Base-by-base conservation (phyloP, 1,284 basidiomycete species). In the Boletus sp. region DNA sequence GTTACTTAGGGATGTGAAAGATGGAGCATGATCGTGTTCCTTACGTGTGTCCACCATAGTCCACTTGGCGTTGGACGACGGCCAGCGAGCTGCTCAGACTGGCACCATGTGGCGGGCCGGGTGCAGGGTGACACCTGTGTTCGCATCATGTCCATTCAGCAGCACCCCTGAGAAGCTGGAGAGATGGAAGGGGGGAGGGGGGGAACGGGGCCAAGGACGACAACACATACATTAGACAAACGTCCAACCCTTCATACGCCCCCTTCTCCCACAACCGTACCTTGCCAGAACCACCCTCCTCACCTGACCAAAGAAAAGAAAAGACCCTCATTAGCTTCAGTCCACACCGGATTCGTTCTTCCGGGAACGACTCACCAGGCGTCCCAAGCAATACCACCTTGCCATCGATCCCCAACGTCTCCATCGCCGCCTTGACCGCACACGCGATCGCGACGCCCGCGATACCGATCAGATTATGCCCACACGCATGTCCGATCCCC, bases 391-490 rank as follows among this genome's bases (percentile, higher is more conserved):
- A 76, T 6, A 85, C 76, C 12, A 92, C 80, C 57, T 79, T 85
- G 4, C 88, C 90, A 1, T 79, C 60, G 8, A 91, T 79, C 53
- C 82, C 69, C 65, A 85, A 80, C 56, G 82, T 76, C 64, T 81
- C 76, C 61, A 91, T 76, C 0, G 81, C 84, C 9, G 77, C 77
- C 63, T 84, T 84, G 43, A 84, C 77, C 2, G 82, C 84, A 53
- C 88, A 76, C 1, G 88, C 81, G 22, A 88, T 81, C 2, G 83
- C 89, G 5, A 91, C 82, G 9, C 89, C 89, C 57, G 77, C 71
- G 50, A 91, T 86, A 4, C 87, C 88, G 58, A 93, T 92, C 50
- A 92, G 75, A 65, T 91, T 91, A 69, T 92, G 89, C 2, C 89
- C 89, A 63, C 90, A 91, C 0, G 87, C 89, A 67, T 91, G 89